Evolutionary conservation across 768 basidiomycete genomes (phyloP).

Genomic region (Grammothele lineata): DNA sequence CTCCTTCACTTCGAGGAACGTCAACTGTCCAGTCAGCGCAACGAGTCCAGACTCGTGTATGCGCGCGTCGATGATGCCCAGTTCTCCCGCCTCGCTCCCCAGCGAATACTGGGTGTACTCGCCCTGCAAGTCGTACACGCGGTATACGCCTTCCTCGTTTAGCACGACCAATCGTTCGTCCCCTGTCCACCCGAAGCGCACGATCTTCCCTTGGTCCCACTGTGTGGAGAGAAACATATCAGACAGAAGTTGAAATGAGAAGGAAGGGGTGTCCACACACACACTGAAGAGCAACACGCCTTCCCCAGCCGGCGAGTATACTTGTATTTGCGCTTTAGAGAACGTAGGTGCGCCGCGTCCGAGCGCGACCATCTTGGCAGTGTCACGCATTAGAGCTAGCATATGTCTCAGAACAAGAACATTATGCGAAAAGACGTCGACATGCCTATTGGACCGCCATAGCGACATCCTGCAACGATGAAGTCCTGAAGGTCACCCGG

Average conservation of each 20-base stretch:
- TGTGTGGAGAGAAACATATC: slow-evolving; percentile 28
- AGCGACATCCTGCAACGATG: slow-evolving; percentile 72
- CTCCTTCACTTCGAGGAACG: slow-evolving; percentile 81
- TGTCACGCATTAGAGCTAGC: slow-evolving; percentile 84
- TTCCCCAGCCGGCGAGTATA: slow-evolving; percentile 85
- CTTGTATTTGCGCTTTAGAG: slow-evolving; percentile 77
- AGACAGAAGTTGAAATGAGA: neutral
- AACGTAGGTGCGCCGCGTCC: slow-evolving; percentile 52
- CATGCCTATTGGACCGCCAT: slow-evolving; percentile 88
- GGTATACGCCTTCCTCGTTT: slow-evolving; percentile 89
- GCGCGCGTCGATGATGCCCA: slow-evolving; percentile 80
- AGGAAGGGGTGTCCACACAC: slow-evolving; percentile 35
- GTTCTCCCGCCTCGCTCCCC: slow-evolving; percentile 75
- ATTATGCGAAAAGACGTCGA: neutral
- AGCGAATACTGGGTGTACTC: slow-evolving; percentile 85
- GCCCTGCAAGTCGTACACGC: slow-evolving; percentile 83
- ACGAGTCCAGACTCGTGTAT: slow-evolving; percentile 88
- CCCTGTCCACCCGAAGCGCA: slow-evolving; percentile 80
- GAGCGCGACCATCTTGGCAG: slow-evolving; percentile 71
- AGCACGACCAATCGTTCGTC: slow-evolving; percentile 80
- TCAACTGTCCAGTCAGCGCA: slow-evolving; percentile 71
- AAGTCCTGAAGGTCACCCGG: slow-evolving; percentile 71
- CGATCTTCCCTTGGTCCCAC: slow-evolving; percentile 89
- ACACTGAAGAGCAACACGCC: slow-evolving; percentile 67
- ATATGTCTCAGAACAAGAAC: neutral